Base-by-base conservation (phyloP, 768 basidiomycete species). In the Lactarius quietus region DNA sequence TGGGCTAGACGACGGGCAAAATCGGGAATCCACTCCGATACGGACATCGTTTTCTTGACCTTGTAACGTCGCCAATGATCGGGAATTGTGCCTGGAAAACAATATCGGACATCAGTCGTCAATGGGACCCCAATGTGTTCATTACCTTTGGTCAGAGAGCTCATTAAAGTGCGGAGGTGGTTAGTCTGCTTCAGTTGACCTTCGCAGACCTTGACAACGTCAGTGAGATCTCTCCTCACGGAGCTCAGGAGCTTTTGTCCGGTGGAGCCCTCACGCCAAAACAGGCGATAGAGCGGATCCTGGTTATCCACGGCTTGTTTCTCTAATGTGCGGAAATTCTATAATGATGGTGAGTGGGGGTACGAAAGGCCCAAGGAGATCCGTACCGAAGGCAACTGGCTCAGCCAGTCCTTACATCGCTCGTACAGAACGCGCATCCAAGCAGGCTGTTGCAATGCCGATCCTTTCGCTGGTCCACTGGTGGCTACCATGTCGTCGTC, bases 121-220 rank as follows among this genome's bases (percentile, higher is more conserved):
- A 62, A 59, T 52, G 33, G 12, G 28, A 48, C 7, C 56, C 38
- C 23, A 51, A 60, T 43, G 52, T 23, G 20, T 54, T 15, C 72
- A 77, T 56, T 69, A 89, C 95, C 95, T 82, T 96, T 97, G 15
- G 89, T 95, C 64, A 96, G 78, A 39, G 87, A 83, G 69, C 92
- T 92, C 87, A 98, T 90, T 31, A 99, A 80, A 5, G 85, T 86
- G n/a, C 97, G 88, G 33, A 96, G 80, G 72, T 97, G 93, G 73
- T 99, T 99, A 1, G 96, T 98, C 76, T 97, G 95, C 80, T 97
- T 97, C 59, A 93, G 78, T 68, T 84, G 84, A 58, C 95, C 95
- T 70, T 86, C 82, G 76, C 93, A 95, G 51, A 97, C 92, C 72
- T 87, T 85, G 64, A 89, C 83, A 35, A 98, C 86, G 70, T 93